A percentile compares a stretch with the other conserved stretches of the same genome.
Evolutionary conservation across 2,329 filamentous ascomycete species (phyloP).

Genomic region (Fusarium multiceps): DNA sequence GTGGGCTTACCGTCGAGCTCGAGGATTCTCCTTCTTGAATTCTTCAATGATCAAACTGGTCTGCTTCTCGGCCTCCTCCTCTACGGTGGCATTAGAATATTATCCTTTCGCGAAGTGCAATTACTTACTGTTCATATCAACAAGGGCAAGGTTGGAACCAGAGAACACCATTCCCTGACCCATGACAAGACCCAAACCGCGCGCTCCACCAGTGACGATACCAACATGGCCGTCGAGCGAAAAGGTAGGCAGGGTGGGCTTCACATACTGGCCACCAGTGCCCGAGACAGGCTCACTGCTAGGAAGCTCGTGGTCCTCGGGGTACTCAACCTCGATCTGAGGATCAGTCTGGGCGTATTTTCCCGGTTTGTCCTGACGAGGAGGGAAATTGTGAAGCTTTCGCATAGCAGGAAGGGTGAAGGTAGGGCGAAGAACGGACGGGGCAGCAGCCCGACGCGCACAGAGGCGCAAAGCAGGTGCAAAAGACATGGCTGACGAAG

Average conservation of each 20-base stretch:
- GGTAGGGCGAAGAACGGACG: conserved; percentile 38
- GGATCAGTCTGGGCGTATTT: conserved; percentile 84
- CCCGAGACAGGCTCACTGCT: conserved; percentile 77
- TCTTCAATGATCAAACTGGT: conserved; percentile 78
- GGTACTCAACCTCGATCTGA: conserved; percentile 81
- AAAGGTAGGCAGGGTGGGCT: conserved; percentile 86
- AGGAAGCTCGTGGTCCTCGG: conserved; percentile 78
- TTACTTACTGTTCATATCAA: conserved; percentile 87
- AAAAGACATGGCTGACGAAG: conserved; percentile 33
- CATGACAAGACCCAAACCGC: conserved; percentile 92
- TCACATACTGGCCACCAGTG: conserved; percentile 82
- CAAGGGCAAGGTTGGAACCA: conserved; percentile 88
- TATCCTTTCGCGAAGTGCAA: not conserved
- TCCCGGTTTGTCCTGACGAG: conserved; percentile 63
- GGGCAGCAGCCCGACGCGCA: conserved; percentile 42
- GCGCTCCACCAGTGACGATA: conserved; percentile 89
- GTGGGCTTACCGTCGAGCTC: conserved; percentile 68
- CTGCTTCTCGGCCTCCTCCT: conserved; percentile 84
- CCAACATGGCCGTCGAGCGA: conserved; percentile 86
- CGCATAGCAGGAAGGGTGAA: conserved; percentile 44
- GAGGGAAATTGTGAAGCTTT: conserved; percentile 49
- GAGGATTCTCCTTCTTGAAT: conserved; percentile 84
- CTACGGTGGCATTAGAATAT: conserved; percentile 56
- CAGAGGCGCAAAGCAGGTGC: conserved; percentile 47
- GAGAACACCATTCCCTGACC: conserved; percentile 89